These are phyloP conservation scores for Coccomyxa sp. DNA, from an alignment of 139 green algal species.

Conservation along the genomic window DNA sequence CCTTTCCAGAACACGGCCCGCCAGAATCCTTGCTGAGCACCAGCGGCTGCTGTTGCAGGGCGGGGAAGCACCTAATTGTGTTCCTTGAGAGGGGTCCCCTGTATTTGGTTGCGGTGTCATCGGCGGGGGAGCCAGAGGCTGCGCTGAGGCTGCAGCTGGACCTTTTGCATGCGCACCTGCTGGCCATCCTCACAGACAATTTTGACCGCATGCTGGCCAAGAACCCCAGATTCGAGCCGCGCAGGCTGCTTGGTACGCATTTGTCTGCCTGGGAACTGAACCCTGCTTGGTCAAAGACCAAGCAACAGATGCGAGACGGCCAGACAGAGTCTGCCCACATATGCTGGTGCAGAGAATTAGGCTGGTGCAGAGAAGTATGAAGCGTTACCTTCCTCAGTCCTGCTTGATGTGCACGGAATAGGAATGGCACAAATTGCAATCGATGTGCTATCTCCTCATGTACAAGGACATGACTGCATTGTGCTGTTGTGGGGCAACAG, in stretches of 20 bases:
- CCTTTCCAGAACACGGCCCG: no score
- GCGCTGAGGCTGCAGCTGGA: slow-evolving; percentile 42
- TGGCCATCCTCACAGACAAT: slow-evolving; percentile 46
- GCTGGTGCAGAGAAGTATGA: no score
- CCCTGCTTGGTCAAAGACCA: no score
- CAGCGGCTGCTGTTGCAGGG: slow-evolving; percentile 10
- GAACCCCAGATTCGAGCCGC: slow-evolving; percentile 66
- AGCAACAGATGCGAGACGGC: no score
- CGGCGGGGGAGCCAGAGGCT: slow-evolving; percentile 40
- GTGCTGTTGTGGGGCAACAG: slow-evolving; percentile 8
- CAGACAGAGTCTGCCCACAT: no score
- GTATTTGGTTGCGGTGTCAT: slow-evolving; percentile 54
- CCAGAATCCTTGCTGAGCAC: no score
- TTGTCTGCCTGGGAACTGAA: not conserved
- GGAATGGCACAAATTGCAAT: no score
- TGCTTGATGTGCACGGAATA: no score
- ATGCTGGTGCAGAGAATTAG: no score
- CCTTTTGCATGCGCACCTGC: slow-evolving; percentile 22
- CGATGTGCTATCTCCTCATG: no score
- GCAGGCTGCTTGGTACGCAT: slow-evolving; percentile 44
- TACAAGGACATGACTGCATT: not conserved
- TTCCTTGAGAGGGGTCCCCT: slow-evolving; percentile 62
- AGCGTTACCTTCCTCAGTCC: no score
- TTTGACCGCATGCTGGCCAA: slow-evolving; percentile 57
- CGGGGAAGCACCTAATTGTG: slow-evolving; percentile 55